These are phyloP conservation scores for Saccharomyces hybrid DNA, from an alignment of 1,139 yeast genomes.

Conservation along the genomic window DNA sequence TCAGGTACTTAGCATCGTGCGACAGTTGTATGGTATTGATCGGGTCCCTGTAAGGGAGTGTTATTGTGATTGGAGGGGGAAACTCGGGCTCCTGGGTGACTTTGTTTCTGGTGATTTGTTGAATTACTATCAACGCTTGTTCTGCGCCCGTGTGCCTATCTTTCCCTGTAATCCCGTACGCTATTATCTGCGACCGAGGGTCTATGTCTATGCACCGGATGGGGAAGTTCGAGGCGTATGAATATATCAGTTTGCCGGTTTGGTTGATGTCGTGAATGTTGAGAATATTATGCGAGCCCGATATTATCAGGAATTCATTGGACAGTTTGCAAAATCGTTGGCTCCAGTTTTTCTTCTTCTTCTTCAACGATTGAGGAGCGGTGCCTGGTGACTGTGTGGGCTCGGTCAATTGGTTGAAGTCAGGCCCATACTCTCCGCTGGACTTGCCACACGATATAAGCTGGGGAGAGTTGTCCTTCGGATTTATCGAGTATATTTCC, in stretches of 20 bases:
- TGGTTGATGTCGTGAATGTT: conserved; percentile 53
- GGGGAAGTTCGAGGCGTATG: conserved; percentile 65
- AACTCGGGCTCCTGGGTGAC: conserved; percentile 18
- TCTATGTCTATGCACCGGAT: conserved; percentile 72
- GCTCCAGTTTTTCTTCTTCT: conserved; percentile 42
- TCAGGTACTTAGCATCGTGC: conserved; percentile 55
- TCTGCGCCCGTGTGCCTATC: conserved; percentile 64
- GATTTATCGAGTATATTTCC: conserved; percentile 56
- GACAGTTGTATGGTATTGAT: conserved; percentile 68
- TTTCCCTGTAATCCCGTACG: conserved; percentile 76
- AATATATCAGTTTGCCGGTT: conserved; percentile 57
- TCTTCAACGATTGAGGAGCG: conserved; percentile 9
- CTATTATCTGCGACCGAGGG: conserved; percentile 55
- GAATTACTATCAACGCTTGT: conserved; percentile 72
- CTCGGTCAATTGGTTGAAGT: conserved; percentile 34
- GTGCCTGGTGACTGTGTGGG: conserved; percentile 25
- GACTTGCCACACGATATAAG: conserved; percentile 61
- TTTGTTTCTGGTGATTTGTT: conserved; percentile 33
- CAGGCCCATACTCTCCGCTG: conserved; percentile 58
- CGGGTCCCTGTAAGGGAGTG: conserved; percentile 82
- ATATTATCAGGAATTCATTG: conserved; percentile 51
- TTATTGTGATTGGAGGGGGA: conserved; percentile 52
- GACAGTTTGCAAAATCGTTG: conserved; percentile 62
- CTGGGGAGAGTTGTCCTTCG: conserved; percentile 38
- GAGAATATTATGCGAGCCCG: conserved; percentile 69